A percentile compares a stretch with the other conserved stretches of the same genome.
Conservation (phyloP, 768 basidiomycete species). For the Strobilomyces echinocephalus region DNA sequence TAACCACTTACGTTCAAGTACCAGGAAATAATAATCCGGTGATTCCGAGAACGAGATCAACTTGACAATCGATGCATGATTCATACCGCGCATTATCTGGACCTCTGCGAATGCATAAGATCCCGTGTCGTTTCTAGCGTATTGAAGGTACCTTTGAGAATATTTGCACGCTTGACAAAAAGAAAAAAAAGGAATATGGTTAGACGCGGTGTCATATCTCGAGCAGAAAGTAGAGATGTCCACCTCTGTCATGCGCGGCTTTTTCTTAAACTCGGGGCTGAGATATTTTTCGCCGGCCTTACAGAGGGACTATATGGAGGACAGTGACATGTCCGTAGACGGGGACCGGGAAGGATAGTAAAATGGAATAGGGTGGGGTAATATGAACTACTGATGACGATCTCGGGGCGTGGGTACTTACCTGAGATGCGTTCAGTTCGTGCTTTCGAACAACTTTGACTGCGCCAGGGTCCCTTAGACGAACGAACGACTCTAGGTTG, state of each 20-base stretch:
- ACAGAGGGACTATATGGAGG: constrained; percentile 27
- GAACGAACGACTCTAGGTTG: neutral
- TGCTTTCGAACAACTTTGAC: constrained; percentile 95
- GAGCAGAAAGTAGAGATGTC: constrained; percentile 20
- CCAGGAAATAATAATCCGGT: constrained; percentile 87
- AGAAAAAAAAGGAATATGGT: constrained; percentile 10
- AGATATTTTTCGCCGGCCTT: constrained; percentile 92
- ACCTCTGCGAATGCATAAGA: constrained; percentile 60
- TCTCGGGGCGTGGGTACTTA: constrained; percentile 40
- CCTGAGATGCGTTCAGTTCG: constrained; percentile 88
- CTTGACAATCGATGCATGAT: constrained; percentile 91
- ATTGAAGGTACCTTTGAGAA: constrained; percentile 70
- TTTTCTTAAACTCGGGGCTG: constrained; percentile 92
- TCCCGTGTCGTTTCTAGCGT: neutral
- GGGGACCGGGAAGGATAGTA: constrained; percentile 21
- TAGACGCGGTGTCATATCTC: constrained; percentile 16
- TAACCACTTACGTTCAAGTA: constrained; percentile 74
- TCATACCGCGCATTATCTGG: constrained; percentile 95
- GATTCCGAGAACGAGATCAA: constrained; percentile 91
- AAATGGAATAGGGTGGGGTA: constrained; percentile 10
- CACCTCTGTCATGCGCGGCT: constrained; percentile 98
- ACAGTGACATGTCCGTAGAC: constrained; percentile 10
- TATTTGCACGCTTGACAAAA: constrained; percentile 81
- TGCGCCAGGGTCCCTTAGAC: constrained; percentile 28
- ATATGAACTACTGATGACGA: constrained; percentile 27